Evolutionary conservation across 305 asterid species (phyloP).

Genomic region (Fraxinus velutina): DNA sequence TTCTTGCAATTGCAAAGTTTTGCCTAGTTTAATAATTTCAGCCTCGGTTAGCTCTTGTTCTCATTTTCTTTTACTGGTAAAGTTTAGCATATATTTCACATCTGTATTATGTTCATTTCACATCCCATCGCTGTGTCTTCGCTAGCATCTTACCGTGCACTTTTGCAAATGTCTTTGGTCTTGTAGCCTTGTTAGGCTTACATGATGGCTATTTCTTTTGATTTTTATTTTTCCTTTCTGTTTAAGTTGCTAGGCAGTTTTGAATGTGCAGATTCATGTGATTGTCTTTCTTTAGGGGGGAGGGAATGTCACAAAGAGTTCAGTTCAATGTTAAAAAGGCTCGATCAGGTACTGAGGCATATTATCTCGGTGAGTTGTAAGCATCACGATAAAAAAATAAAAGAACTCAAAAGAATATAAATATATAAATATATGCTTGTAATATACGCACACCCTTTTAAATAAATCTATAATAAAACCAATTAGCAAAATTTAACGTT

Average conservation of each 20-base stretch:
- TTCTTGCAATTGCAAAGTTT: background rate
- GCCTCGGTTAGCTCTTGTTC: background rate
- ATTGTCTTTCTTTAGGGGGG: background rate
- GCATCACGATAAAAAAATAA: background rate
- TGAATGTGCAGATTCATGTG: background rate
- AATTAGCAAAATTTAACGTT: background rate
- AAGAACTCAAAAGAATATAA: background rate
- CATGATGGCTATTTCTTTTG: conserved; percentile 10
- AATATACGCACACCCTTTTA: background rate
- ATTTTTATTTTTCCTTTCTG: background rate
- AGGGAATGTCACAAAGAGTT: background rate
- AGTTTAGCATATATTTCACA: background rate
- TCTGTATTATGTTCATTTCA: background rate
- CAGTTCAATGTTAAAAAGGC: background rate
- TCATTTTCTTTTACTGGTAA: background rate
- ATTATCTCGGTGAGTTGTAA: background rate
- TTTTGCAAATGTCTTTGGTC: background rate
- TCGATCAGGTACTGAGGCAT: background rate
- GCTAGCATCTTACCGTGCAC: background rate
- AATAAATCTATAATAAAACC: background rate
- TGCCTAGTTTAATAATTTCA: conserved; percentile 1
- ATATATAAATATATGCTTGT: background rate
- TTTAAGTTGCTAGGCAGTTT: background rate
- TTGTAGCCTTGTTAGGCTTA: conserved; percentile 4
- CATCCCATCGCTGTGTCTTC: background rate